Percentiles rank a stretch among this genome's conserved stretches.
These are phyloP conservation scores for Suillus alpinus DNA, from an alignment of 768 basidiomycete species.

Conservation along the genomic window DNA sequence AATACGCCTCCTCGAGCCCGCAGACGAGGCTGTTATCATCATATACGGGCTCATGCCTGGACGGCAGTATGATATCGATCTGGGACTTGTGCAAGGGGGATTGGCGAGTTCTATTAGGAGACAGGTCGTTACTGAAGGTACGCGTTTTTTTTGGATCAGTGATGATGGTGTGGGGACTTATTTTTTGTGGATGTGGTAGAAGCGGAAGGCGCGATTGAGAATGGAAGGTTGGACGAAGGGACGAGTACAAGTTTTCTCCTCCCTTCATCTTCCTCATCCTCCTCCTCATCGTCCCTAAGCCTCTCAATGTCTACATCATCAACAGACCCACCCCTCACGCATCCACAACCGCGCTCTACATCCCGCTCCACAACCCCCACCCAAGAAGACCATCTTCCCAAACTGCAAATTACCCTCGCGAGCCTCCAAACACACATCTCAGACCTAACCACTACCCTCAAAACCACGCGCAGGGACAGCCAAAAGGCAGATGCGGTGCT, in stretches of 20 bases:
- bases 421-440: slow-evolving; percentile 65
- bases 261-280: background rate
- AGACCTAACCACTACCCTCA: slow-evolving; percentile 64
- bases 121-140: slow-evolving; percentile 69
- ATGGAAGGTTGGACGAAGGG: slow-evolving; percentile 21
- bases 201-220: slow-evolving; percentile 20
- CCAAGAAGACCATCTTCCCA: slow-evolving; percentile 62
- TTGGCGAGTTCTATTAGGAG: slow-evolving; percentile 46
- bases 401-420: slow-evolving; percentile 68
- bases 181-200: slow-evolving; percentile 9
- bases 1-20: slow-evolving; percentile 74
- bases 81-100: slow-evolving; percentile 67
- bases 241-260: slow-evolving; percentile 1
- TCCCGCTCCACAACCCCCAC: slow-evolving; percentile 33
- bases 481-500: slow-evolving; percentile 82
- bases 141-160: slow-evolving; percentile 14
- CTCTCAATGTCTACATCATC: slow-evolving; percentile 28
- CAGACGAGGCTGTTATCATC: slow-evolving; percentile 87
- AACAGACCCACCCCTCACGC: slow-evolving; percentile 19
- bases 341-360: slow-evolving; percentile 25
- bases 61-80: slow-evolving; percentile 86
- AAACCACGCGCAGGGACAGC: slow-evolving; percentile 73
- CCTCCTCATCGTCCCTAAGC: slow-evolving; percentile 32
- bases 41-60: slow-evolving; percentile 88
- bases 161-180: slow-evolving; percentile 5